These are phyloP conservation scores for Crithidia acanthocephali DNA, from an alignment of 208 protist genomes.

Conservation along the genomic window DNA sequence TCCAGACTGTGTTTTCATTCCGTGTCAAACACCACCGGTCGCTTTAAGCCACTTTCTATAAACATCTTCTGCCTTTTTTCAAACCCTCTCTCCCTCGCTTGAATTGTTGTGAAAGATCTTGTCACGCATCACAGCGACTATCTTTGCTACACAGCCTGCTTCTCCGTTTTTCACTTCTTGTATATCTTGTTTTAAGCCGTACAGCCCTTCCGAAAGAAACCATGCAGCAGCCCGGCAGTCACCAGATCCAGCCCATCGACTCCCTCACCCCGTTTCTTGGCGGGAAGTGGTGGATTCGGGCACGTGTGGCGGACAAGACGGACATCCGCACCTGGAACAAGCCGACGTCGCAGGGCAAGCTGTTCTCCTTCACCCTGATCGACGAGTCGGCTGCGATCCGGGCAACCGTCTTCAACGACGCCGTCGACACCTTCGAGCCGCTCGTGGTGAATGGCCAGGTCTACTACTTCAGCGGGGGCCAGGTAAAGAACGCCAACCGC, in stretches of 20 bases:
- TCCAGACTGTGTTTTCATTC: too few species aligned
- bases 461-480: slow-evolving; percentile 92
- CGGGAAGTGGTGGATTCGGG: slow-evolving; percentile 91
- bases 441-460: slow-evolving; percentile 89
- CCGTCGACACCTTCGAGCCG: slow-evolving; percentile 88
- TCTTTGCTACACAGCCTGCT: too few species aligned
- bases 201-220: not conserved
- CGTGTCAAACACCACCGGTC: too few species aligned
- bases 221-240: slow-evolving; percentile 64
- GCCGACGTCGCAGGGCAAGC: slow-evolving; percentile 89
- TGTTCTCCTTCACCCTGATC: slow-evolving; percentile 93
- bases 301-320: slow-evolving; percentile 91
- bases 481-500: slow-evolving; percentile 93
- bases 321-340: slow-evolving; percentile 94
- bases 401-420: slow-evolving; percentile 94
- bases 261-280: slow-evolving; percentile 90
- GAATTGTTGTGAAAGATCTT: too few species aligned
- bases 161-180: too few species aligned
- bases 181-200: not conserved
- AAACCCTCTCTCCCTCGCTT: too few species aligned
- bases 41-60: too few species aligned
- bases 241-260: slow-evolving; percentile 93
- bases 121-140: too few species aligned
- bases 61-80: too few species aligned
- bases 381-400: slow-evolving; percentile 90